A percentile compares a stretch with the other conserved stretches of the same genome.
Evolutionary conservation across 2,329 filamentous ascomycete species (phyloP).

Genomic region (Paecilomyces dactylethromorphus): DNA sequence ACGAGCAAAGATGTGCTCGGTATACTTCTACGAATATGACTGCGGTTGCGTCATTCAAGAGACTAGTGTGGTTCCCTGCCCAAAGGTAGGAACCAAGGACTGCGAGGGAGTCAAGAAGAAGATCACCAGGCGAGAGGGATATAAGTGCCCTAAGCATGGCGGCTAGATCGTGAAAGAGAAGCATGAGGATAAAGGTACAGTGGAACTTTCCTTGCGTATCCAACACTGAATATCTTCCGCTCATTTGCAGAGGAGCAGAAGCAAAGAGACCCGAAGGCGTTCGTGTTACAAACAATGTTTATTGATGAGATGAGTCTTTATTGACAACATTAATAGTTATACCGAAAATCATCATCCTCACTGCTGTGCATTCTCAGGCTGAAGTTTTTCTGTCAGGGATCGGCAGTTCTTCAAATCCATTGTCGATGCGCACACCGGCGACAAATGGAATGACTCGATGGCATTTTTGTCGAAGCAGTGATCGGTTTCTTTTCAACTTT

Average conservation of each 20-base stretch:
- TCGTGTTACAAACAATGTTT: neutral
- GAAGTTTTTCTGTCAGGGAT: too few relatives aligned
- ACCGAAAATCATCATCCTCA: neutral
- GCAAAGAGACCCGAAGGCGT: neutral
- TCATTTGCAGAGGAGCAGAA: neutral
- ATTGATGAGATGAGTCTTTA: neutral
- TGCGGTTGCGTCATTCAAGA: slow-evolving; percentile 29
- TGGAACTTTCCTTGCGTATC: neutral
- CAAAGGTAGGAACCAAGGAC: slow-evolving; percentile 22
- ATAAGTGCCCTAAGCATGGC: slow-evolving; percentile 26
- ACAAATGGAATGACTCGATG: neutral
- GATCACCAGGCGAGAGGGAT: slow-evolving; percentile 23
- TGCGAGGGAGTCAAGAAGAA: slow-evolving; percentile 19
- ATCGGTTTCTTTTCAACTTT: neutral
- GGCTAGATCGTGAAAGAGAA: neutral
- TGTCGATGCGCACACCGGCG: neutral
- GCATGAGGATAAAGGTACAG: neutral
- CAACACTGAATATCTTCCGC: neutral
- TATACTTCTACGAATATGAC: slow-evolving; percentile 31
- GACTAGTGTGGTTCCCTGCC: slow-evolving; percentile 27
- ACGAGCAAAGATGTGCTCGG: slow-evolving; percentile 25
- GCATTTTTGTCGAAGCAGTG: neutral
- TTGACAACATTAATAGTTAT: neutral
- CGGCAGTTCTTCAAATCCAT: too few relatives aligned
- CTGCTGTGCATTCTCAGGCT: neutral